Percentiles rank a stretch among this genome's conserved stretches.
These are phyloP conservation scores for Chrysosporium queenslandicum DNA, from an alignment of 2,329 filamentous ascomycete species.

Conservation along the genomic window DNA sequence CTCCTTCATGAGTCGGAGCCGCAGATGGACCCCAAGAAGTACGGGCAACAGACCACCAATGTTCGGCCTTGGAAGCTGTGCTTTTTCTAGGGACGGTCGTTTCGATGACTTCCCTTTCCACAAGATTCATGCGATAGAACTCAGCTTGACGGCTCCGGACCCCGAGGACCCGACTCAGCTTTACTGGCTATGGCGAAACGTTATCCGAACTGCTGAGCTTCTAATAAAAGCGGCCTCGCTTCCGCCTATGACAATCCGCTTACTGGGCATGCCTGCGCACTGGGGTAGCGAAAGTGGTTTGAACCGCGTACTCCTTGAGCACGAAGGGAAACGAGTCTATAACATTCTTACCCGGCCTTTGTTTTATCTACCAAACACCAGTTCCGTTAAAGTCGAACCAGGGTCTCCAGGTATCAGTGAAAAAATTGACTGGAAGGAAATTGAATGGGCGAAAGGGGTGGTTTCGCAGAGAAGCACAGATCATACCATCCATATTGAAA, in stretches of 20 bases:
- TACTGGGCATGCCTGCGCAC: not conserved
- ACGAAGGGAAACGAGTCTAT: not conserved
- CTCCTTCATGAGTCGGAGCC: not conserved
- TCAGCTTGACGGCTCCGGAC: conserved; percentile 8
- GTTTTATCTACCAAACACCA: not conserved
- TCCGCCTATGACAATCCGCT: not conserved
- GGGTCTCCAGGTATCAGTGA: not conserved
- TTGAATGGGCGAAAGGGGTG: not conserved
- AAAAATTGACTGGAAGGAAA: not conserved
- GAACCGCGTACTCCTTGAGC: not conserved
- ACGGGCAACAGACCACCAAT: not conserved
- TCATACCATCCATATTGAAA: not conserved
- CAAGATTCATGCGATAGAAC: conserved; percentile 9
- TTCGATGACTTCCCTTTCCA: conserved; percentile 12
- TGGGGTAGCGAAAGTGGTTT: not conserved
- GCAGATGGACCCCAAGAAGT: not conserved
- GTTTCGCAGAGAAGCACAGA: not conserved
- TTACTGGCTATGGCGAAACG: conserved; percentile 11
- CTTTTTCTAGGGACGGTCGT: not conserved
- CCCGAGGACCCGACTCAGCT: not conserved
- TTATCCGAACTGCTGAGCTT: not conserved
- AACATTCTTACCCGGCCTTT: not conserved
- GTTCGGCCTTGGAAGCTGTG: not conserved
- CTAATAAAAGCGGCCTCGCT: not conserved
- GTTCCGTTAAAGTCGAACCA: not conserved